These are phyloP conservation scores for Eragrostis nindensis DNA, from an alignment of 176 grass and related monocot genomes.

Conservation along the genomic window DNA sequence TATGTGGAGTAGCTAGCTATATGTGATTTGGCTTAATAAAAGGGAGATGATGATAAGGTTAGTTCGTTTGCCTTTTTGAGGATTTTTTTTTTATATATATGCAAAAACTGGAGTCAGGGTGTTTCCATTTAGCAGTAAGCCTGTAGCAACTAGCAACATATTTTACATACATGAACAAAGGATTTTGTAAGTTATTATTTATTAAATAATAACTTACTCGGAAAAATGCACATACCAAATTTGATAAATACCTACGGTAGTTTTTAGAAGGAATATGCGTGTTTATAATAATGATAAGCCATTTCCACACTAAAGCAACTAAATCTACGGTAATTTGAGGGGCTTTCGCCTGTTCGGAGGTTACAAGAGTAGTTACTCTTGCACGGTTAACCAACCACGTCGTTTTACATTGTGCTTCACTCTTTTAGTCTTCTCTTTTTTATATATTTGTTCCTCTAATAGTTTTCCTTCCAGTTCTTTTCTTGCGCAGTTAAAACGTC, in stretches of 20 bases:
- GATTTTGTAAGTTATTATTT: too few species aligned
- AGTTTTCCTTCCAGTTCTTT: background rate
- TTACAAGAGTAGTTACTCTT: background rate
- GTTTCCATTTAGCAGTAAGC: too few species aligned
- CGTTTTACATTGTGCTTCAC: background rate
- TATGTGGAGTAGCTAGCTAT: slow-evolving; percentile 17
- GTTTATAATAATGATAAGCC: too few species aligned
- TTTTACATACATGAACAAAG: too few species aligned
- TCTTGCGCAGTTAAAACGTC: background rate
- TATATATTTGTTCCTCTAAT: background rate
- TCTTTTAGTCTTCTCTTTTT: background rate
- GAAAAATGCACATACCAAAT: too few species aligned
- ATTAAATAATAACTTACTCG: too few species aligned
- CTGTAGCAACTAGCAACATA: too few species aligned
- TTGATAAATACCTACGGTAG: too few species aligned
- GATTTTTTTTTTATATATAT: background rate
- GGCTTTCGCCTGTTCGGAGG: background rate
- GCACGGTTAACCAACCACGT: background rate
- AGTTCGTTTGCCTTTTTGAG: background rate
- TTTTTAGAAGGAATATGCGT: background rate
- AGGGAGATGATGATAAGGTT: background rate
- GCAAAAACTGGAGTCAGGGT: background rate
- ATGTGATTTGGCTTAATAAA: slow-evolving; percentile 10
- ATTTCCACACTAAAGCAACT: background rate
- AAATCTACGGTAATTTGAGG: background rate